A percentile compares a stretch with the other conserved stretches of the same genome.
Evolutionary conservation across 2,329 filamentous ascomycete genomes (phyloP).

Genomic region (Talaromyces pinophilus): DNA sequence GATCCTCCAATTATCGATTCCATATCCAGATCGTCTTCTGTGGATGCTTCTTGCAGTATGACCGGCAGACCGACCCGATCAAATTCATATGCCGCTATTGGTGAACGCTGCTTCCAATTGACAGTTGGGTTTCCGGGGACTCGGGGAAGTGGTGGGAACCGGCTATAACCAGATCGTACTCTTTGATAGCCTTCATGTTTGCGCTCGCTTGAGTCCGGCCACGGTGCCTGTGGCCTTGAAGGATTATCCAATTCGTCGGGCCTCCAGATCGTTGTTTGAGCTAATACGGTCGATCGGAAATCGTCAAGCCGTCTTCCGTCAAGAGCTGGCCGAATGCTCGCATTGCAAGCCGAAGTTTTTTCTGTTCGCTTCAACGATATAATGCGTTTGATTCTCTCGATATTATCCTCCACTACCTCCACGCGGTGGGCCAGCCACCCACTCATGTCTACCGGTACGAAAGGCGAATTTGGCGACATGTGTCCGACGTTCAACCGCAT

Average conservation of each 20-base stretch:
- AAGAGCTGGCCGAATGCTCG: constrained; percentile 24
- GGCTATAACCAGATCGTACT: constrained; percentile 32
- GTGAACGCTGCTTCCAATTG: constrained; percentile 34
- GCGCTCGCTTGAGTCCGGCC: constrained; percentile 36
- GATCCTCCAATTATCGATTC: constrained; percentile 22
- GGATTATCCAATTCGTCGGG: constrained; percentile 18
- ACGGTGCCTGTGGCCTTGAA: constrained; percentile 29
- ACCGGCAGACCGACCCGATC: constrained; percentile 29
- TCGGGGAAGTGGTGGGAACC: constrained; percentile 37
- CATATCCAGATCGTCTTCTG: constrained; percentile 25
- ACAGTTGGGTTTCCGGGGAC: constrained; percentile 35
- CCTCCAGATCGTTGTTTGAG: constrained; percentile 34
- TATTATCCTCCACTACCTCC: constrained; percentile 6
- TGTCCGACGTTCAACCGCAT: constrained; percentile 29
- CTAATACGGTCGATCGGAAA: constrained; percentile 30
- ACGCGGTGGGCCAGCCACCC: constrained; percentile 20
- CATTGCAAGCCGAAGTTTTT: constrained; percentile 7
- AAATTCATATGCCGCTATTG: constrained; percentile 28
- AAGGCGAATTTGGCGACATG: constrained; percentile 31
- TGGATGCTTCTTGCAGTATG: constrained; percentile 6
- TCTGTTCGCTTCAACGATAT: constrained; percentile 20
- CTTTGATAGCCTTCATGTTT: constrained; percentile 37
- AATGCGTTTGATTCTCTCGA: constrained; percentile 13
- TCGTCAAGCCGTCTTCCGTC: constrained; percentile 30
- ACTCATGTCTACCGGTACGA: constrained; percentile 23